Base-by-base conservation (phyloP, 2,329 filamentous ascomycete genomes). In the Cladorrhinum sp. region DNA sequence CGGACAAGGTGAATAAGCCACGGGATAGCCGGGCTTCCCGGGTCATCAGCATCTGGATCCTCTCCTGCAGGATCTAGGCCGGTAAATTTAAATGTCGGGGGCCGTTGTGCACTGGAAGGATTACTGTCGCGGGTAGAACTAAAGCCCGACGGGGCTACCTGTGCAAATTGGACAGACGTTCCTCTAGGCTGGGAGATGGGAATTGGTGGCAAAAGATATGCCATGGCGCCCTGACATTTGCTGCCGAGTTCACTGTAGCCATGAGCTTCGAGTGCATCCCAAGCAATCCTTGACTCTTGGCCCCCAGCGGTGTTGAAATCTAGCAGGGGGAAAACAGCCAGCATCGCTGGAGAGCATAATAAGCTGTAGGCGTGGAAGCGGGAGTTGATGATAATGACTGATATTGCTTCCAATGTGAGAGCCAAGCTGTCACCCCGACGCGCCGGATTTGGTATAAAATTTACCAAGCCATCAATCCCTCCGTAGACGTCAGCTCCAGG, bases 371-470 rank as follows among this genome's bases (percentile, higher is more conserved):
- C 87, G 58, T 92, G 85, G 73, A 88, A 90, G 66, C 87, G 88
- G 0, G 93, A 97, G 68, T 91, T 85, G 62, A 87, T 84, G 54
- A 96, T 84, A 52, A 97, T 89, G 50, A 87, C 83, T 20, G 87
- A 83, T 55, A 96, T 84, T 0, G 93, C 91, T 63, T 92, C 88
- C 6, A 98, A 76, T 18, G 96, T 83, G 9, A 86, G 85, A 1
- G 86, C 81, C 41, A 96, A 75, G 62, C 83, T 84, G 24, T 84
- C 79, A 16, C 77, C 78, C 13, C 79, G 76, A 1, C 84, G 81
- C 7, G 90, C 85, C 23, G 88, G 79, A 2, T 80, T 75, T 2
- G 89, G 89, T 51, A 91, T 81, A 20, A 79, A 77, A 7, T 83
- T 80, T 56, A 79, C 73, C 32, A 87, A 70, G 7, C 82, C 82